These are phyloP conservation scores for Paecilomyces niveus DNA, from an alignment of 2,329 filamentous ascomycete species.

Conservation along the genomic window DNA sequence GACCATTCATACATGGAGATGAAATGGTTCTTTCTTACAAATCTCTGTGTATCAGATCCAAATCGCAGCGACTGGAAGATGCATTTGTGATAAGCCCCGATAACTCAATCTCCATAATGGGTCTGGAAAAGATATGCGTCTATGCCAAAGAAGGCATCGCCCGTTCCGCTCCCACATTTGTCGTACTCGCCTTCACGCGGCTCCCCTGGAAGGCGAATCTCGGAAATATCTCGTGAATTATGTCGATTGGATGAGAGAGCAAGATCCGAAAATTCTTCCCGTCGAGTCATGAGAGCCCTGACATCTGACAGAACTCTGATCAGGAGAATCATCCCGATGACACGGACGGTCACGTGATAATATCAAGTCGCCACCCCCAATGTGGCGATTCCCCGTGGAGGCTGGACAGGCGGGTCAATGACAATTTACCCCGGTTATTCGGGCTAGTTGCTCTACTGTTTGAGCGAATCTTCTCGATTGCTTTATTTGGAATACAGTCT, in stretches of 20 bases:
- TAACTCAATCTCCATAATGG: not conserved
- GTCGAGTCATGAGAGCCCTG: not conserved
- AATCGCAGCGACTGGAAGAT: no score
- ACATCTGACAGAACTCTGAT: not conserved
- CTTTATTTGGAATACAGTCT: not conserved
- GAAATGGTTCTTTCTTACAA: no score
- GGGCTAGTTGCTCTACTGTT: not conserved
- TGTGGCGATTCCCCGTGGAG: not conserved
- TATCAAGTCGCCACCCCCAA: not conserved
- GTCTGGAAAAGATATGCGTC: not conserved
- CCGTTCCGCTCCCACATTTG: not conserved
- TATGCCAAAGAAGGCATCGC: not conserved
- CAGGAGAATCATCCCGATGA: constrained; percentile 1
- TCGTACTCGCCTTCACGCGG: not conserved
- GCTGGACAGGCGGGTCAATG: not conserved
- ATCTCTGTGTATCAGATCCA: no score
- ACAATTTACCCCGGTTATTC: not conserved
- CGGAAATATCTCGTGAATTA: not conserved
- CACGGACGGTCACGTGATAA: not conserved
- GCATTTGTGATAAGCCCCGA: not conserved
- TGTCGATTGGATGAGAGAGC: not conserved
- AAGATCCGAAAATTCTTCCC: not conserved
- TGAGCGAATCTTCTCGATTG: not conserved
- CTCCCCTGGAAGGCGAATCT: not conserved
- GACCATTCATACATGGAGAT: no score